Evolutionary conservation across 805 yeast species (phyloP), one percentile per base, ranked within the genome.

Genomic region (Torulaspora microellipsoides): DNA sequence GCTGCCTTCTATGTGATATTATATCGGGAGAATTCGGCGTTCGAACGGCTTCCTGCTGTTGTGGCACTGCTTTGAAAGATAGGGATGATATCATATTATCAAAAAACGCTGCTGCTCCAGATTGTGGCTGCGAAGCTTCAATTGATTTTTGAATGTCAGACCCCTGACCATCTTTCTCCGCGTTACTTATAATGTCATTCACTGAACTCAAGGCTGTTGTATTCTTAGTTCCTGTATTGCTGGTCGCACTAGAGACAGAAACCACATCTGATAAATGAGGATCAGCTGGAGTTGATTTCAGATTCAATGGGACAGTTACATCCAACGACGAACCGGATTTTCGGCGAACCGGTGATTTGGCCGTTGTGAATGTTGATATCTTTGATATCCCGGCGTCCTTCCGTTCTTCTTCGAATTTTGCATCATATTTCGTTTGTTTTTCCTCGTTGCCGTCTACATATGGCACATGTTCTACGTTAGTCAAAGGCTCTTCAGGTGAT

Each of bases 211-310:
- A 40, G 11, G 58, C 61, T 5, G 51, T 41, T 8, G 51, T 41
- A 27, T 38, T 40, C 36, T 47, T 48, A 3, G 31, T 34, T 10
- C 46, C 42, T 2, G 43, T 31, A 14, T 39, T 40, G 13, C 45
- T 47, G n/a, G 45, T 38, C 15, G 47, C 45, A 7, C 55, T 54
- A 3, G 56, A 45, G 1, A 56, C 43, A 10, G 61, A 52, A 27
- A 47, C 53, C 4, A 56, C 48, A 23, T 53, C 58, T 8, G 62
- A 55, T 2, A 59, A 39, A 12, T 58, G 60, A 2, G 65, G 62
- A 40, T 53, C 54, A 1, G 65, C 63, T 2, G 65, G 65, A 1
- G 56, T 40, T 1, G 62, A 54, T 40, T 60, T 60, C 50, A 60
- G 32, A 32, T 36, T 47, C 17, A 49, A 29, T 15, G 51, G 44